phyloP scores from a whole-genome alignment of 2,329 filamentous ascomycete genomes.

The Esteya vermicola region DNA sequence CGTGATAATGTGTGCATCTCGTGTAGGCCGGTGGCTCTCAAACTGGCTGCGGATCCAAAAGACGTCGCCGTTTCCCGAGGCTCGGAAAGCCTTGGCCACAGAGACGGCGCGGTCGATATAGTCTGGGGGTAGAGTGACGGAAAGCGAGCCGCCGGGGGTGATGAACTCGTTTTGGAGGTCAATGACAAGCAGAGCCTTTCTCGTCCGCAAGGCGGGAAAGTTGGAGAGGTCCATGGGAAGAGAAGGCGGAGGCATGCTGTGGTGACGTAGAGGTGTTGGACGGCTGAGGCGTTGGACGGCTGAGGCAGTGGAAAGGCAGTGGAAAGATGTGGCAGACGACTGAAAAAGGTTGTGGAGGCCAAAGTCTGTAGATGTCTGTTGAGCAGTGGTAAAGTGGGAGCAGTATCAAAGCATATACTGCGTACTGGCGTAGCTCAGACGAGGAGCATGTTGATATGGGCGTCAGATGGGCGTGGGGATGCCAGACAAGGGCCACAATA shows the following conservation, averaged over 20 bases:
- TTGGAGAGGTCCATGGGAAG: slow-evolving; percentile 42
- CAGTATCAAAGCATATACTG: no score
- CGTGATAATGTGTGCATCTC: slow-evolving; percentile 36
- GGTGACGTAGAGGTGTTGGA: no score
- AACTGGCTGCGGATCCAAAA: slow-evolving; percentile 78
- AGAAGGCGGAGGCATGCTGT: slow-evolving; percentile 21
- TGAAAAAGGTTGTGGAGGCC: no score
- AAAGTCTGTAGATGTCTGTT: no score
- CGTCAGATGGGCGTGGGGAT: no score
- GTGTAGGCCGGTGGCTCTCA: slow-evolving; percentile 42
- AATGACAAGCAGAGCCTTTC: slow-evolving; percentile 63
- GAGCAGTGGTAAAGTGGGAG: no score
- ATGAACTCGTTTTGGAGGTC: slow-evolving; percentile 90
- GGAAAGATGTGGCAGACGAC: no score
- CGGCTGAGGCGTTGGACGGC: neutral
- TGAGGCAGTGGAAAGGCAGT: neutral
- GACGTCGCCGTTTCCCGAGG: slow-evolving; percentile 51
- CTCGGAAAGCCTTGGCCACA: slow-evolving; percentile 60
- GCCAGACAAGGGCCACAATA: no score
- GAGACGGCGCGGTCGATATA: slow-evolving; percentile 53
- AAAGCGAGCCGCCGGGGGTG: slow-evolving; percentile 49
- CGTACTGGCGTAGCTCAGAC: no score
- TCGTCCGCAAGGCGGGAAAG: slow-evolving; percentile 41
- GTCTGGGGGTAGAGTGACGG: slow-evolving; percentile 45
- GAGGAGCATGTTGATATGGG: no score